Conservation (phyloP, 2,329 filamentous ascomycete genomes). For the Biscogniauxia mediterranea region DNA sequence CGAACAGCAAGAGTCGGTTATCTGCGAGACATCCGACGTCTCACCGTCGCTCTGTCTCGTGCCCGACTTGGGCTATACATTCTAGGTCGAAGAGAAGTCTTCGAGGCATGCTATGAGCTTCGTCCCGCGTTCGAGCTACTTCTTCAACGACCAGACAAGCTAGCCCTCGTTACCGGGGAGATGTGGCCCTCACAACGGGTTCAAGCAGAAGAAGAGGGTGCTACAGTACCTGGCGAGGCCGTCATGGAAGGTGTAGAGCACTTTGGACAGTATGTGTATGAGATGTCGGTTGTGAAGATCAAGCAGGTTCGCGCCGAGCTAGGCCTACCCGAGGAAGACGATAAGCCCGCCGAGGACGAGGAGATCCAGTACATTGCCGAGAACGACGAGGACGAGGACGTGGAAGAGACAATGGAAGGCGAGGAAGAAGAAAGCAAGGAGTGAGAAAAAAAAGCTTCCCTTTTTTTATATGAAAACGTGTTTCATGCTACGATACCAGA, state of each 20-base stretch:
- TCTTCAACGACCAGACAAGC: slow-evolving; percentile 73
- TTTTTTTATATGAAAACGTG: slow-evolving; percentile 1
- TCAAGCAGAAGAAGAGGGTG: slow-evolving; percentile 44
- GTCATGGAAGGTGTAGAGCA: slow-evolving; percentile 92
- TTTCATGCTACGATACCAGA: background rate
- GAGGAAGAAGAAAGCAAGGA: slow-evolving; percentile 8
- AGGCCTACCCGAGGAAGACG: slow-evolving; percentile 26
- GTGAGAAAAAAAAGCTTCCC: background rate
- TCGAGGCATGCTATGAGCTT: slow-evolving; percentile 85
- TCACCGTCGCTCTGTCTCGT: slow-evolving; percentile 92
- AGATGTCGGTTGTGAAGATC: slow-evolving; percentile 76
- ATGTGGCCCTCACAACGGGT: slow-evolving; percentile 70
- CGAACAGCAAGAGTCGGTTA: slow-evolving; percentile 88
- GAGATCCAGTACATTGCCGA: slow-evolving; percentile 25
- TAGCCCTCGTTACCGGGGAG: slow-evolving; percentile 80
- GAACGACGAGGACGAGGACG: slow-evolving; percentile 27
- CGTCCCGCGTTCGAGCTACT: slow-evolving; percentile 81
- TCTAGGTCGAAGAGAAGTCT: slow-evolving; percentile 82
- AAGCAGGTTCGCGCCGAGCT: slow-evolving; percentile 47
- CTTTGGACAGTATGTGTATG: slow-evolving; percentile 90
- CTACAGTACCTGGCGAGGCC: slow-evolving; percentile 54
- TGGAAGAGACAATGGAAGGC: slow-evolving; percentile 13
- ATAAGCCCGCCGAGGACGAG: slow-evolving; percentile 31
- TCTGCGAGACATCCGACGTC: slow-evolving; percentile 84
- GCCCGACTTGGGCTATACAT: slow-evolving; percentile 90